Conservation (phyloP, 495 filamentous ascomycete genomes). For the Friedmanniomyces endolithicus region DNA sequence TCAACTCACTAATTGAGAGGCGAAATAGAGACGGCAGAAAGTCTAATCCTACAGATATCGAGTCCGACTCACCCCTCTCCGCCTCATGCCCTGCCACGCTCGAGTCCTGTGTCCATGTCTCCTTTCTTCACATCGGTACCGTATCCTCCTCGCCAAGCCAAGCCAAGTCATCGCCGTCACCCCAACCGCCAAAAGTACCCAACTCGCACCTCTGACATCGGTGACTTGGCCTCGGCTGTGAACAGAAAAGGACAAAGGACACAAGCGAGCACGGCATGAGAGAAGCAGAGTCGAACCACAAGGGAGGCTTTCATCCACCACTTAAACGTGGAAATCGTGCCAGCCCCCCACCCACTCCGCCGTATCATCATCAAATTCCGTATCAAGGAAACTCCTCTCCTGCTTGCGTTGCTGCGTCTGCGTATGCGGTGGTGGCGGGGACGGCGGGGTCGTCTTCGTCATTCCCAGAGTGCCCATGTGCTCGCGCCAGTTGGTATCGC, state of each 20-base stretch:
- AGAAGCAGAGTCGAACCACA: slow-evolving; percentile 5
- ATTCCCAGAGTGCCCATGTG: slow-evolving; percentile 1
- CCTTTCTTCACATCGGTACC: neutral
- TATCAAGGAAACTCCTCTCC: slow-evolving; percentile 15
- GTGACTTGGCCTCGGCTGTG: neutral
- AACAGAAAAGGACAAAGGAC: neutral
- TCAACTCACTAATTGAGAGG: neutral
- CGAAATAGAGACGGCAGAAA: neutral
- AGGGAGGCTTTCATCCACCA: neutral
- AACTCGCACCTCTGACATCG: neutral
- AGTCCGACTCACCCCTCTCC: neutral
- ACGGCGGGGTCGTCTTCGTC: neutral
- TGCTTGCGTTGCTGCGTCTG: slow-evolving; percentile 3
- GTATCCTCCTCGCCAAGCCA: neutral
- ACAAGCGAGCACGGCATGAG: neutral
- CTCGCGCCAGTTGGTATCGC: slow-evolving; percentile 15
- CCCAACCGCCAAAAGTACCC: no score
- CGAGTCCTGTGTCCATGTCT: neutral
- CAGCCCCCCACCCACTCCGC: slow-evolving; percentile 83
- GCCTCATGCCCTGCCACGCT: slow-evolving; percentile 1
- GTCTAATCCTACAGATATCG: slow-evolving; percentile 11
- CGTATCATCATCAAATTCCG: slow-evolving; percentile 41
- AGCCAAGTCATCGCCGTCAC: neutral
- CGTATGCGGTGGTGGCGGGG: neutral
- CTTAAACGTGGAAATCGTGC: slow-evolving; percentile 44